A percentile compares a stretch with the other conserved stretches of the same genome.
These are phyloP conservation scores for Musa acuminata DNA, from an alignment of 176 grass and related monocot species.

Conservation along the genomic window DNA sequence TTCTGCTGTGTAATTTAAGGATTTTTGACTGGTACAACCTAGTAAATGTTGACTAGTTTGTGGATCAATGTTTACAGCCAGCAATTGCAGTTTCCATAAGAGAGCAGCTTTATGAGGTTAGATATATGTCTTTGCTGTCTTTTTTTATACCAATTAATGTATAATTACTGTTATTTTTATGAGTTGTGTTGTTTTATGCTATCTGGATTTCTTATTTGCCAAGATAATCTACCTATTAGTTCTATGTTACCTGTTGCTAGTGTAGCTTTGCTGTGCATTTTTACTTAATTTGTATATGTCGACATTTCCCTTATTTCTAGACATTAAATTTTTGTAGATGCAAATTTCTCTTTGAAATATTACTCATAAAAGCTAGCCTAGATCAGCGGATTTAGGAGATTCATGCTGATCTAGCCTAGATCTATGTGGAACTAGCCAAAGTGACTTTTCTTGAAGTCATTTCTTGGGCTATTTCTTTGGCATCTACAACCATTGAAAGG, in stretches of 20 bases:
- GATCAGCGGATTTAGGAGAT: too few species aligned
- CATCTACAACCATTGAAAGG: too few species aligned
- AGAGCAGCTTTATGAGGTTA: constrained; percentile 97
- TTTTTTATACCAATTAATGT: constrained; percentile 1
- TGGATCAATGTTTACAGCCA: constrained; percentile 43
- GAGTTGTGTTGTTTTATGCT: neutral
- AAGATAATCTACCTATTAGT: neutral
- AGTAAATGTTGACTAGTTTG: constrained; percentile 7
- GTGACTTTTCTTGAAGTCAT: too few species aligned
- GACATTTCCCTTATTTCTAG: neutral
- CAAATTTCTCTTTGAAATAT: too few species aligned
- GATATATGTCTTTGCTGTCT: constrained; percentile 17
- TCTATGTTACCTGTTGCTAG: neutral
- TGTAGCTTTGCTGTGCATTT: neutral
- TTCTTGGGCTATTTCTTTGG: too few species aligned
- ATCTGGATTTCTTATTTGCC: neutral
- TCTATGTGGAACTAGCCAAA: too few species aligned
- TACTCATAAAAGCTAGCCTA: too few species aligned
- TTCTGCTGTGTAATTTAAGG: neutral
- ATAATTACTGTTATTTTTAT: neutral
- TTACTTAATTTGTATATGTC: neutral
- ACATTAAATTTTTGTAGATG: too few species aligned
- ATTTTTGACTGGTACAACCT: neutral
- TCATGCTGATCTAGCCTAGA: too few species aligned
- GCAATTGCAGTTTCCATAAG: constrained; percentile 86